Percentiles rank a stretch among this genome's conserved stretches.
phyloP scores from a whole-genome alignment of 2,329 filamentous ascomycete genomes.

The Didymella lethalis region DNA sequence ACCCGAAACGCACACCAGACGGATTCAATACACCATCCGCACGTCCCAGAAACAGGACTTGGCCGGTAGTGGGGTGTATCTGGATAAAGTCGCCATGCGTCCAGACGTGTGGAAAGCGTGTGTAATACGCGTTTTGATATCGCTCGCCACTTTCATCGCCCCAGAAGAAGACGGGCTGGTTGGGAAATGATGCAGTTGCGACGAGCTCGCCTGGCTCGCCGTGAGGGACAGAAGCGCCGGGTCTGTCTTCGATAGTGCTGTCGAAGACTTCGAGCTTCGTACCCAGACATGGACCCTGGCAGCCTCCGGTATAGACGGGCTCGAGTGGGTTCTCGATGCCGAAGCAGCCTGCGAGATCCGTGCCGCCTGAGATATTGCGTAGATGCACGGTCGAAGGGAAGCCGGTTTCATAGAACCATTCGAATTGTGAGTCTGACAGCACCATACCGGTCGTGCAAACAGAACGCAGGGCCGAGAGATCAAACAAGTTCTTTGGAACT shows the following conservation, averaged over 20 bases:
- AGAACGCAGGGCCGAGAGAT: slow-evolving; percentile 67
- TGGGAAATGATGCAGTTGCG: slow-evolving; percentile 74
- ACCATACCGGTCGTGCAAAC: slow-evolving; percentile 85
- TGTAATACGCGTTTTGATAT: slow-evolving; percentile 58
- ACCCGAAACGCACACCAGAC: slow-evolving; percentile 79
- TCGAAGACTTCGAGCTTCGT: slow-evolving; percentile 69
- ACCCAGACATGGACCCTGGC: slow-evolving; percentile 62
- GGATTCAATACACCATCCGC: slow-evolving; percentile 84
- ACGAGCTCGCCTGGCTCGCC: slow-evolving; percentile 80
- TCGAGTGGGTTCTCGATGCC: slow-evolving; percentile 70
- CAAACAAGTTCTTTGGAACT: slow-evolving; percentile 66
- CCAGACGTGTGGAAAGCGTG: slow-evolving; percentile 69
- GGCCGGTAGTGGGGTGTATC: slow-evolving; percentile 71
- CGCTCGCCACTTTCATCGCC: slow-evolving; percentile 52
- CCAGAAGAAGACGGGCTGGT: slow-evolving; percentile 68
- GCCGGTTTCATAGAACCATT: slow-evolving; percentile 78
- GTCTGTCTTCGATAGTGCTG: slow-evolving; percentile 54
- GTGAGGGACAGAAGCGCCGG: slow-evolving; percentile 62
- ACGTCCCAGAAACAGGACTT: slow-evolving; percentile 72
- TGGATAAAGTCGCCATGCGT: slow-evolving; percentile 83
- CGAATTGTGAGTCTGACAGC: slow-evolving; percentile 75
- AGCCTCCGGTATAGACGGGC: slow-evolving; percentile 69
- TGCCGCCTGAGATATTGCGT: slow-evolving; percentile 78
- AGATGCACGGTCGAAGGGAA: slow-evolving; percentile 74
- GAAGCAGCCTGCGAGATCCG: slow-evolving; percentile 75